Conservation (phyloP, 179 eudicot species). For the Beta lomatogona region DNA sequence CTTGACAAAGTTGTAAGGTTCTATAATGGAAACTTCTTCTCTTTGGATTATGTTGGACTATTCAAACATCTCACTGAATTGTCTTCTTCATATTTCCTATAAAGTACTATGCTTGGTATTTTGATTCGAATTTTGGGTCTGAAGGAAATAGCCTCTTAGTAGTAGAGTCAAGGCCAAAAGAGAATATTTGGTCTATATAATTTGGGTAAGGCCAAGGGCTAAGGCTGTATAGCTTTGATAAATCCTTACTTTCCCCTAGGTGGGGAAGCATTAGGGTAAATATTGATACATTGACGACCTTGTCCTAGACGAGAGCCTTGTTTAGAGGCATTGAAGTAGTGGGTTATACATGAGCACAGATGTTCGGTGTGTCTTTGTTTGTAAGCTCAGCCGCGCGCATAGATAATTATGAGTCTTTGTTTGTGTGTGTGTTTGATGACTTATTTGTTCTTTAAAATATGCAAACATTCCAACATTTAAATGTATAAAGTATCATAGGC, state of each 20-base stretch:
- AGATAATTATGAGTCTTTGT: too few species aligned
- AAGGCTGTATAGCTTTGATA: not conserved
- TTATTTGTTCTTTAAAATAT: too few species aligned
- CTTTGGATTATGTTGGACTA: not conserved
- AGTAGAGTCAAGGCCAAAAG: too few species aligned
- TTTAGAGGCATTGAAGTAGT: not conserved
- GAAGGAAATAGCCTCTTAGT: not conserved
- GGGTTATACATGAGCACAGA: not conserved
- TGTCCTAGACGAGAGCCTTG: not conserved
- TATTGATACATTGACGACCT: not conserved
- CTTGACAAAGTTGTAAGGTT: not conserved
- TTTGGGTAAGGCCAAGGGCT: not conserved
- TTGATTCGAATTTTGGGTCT: not conserved
- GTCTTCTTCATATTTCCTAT: not conserved
- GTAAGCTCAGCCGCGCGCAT: too few species aligned
- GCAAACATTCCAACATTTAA: too few species aligned
- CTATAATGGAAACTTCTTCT: not conserved
- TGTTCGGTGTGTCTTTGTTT: not conserved
- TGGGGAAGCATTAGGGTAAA: too few species aligned
- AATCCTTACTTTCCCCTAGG: too few species aligned
- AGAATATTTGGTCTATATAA: too few species aligned
- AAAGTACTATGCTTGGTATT: not conserved
- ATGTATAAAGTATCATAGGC: too few species aligned
- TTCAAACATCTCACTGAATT: not conserved
- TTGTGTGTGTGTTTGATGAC: too few species aligned